Evolutionary conservation across 2,329 filamentous ascomycete genomes (phyloP), one percentile per base, ranked within the genome.

Genomic region (Zasmidium cellare): DNA sequence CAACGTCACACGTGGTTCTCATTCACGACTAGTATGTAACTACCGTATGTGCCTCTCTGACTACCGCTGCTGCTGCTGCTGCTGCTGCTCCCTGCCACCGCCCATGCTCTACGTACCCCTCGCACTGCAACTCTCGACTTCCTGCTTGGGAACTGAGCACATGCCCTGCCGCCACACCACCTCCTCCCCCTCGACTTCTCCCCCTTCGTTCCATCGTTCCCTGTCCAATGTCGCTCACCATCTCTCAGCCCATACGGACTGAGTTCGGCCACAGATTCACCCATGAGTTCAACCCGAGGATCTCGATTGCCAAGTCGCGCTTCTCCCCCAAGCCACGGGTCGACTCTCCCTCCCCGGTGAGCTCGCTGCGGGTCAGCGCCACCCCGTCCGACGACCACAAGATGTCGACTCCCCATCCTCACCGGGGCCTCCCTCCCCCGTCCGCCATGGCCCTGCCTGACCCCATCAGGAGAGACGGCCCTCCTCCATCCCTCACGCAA

Each of bases 391-490:
- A 49, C 46, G 56, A 60, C 64, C 70, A 71, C 67, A 76, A 65
- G 52, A 82, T 82, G 79, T 75, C 78, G 62, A 79, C 77, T 53
- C 76, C 79, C 66, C 80, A 82, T 71, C 75, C 79, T 67, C 80
- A 82, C 71, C 76, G 80, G 69, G 80, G 80, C 51, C 72, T 83
- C 47, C 80, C 80, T 71, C 80, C 79, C 61, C 80, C 80, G 25
- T 77, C 79, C 63, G 78, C 79, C 56, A 81, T 83, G 79, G 76
- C 78, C 53, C 71, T 82, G 62, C 77, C 78, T 57, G 79, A 80
- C 67, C 78, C 78, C 55, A n/a, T n/a, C n/a, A 73, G 71, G 46
- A 71, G 77, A 53, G 72, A 71, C 53, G 63, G 54, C n/a, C 69
- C 70, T 44, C 69, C 70, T 46, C 66, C 73, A n/a, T 69, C 73